These are phyloP conservation scores for Phytophthora fragariae DNA, from an alignment of 352 stramenopile genomes.

Conservation along the genomic window DNA sequence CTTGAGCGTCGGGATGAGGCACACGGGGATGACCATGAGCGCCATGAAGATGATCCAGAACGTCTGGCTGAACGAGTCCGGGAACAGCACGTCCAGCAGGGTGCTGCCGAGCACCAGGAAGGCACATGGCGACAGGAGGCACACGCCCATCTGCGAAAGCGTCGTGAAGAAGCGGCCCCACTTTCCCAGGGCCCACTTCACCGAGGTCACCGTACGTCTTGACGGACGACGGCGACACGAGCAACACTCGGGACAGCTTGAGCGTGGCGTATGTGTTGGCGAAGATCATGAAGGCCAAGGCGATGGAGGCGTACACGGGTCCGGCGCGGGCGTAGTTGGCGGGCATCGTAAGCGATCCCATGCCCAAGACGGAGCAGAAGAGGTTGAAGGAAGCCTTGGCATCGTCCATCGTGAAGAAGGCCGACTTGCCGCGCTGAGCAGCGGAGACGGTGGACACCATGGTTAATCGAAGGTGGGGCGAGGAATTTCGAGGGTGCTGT, in stretches of 20 bases:
- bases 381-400: constrained; percentile 58
- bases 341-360: constrained; percentile 66
- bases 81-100: constrained; percentile 55
- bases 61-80: constrained; percentile 43
- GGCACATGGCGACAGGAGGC: constrained; percentile 47
- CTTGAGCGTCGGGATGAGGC: constrained; percentile 60
- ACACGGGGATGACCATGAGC: constrained; percentile 48
- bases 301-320: constrained; percentile 46
- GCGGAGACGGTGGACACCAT: constrained; percentile 33
- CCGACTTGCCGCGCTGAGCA: constrained; percentile 27
- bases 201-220: constrained; percentile 59
- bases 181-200: constrained; percentile 47
- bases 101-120: constrained; percentile 62
- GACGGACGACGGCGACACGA: constrained; percentile 54
- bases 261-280: constrained; percentile 67
- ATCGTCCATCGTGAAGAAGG: constrained; percentile 60
- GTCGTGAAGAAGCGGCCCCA: constrained; percentile 52
- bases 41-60: constrained; percentile 69
- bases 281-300: constrained; percentile 62
- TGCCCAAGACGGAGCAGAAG: constrained; percentile 53
- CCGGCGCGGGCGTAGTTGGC: constrained; percentile 62
- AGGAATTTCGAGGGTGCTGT: not conserved
- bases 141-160: constrained; percentile 53
- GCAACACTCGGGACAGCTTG: constrained; percentile 52
- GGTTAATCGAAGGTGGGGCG: constrained; percentile 1